Evolutionary conservation across 2,329 filamentous ascomycete species (phyloP).

Genomic region (Alternaria gaisen): DNA sequence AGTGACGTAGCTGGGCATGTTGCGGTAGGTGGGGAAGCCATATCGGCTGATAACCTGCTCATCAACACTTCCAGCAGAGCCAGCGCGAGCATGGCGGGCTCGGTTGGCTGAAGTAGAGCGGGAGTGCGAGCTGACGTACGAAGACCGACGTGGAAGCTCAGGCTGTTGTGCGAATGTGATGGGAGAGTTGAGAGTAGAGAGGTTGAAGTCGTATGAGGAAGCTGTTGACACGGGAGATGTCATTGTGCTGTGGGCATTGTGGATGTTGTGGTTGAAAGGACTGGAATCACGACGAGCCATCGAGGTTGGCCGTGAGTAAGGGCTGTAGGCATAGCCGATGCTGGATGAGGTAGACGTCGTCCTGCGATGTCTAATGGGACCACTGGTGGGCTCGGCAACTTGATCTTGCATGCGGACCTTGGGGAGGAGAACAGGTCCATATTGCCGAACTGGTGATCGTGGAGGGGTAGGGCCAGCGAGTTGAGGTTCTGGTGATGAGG

Average conservation of each 20-base stretch:
- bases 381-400: constrained; percentile 68
- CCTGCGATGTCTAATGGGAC: constrained; percentile 65
- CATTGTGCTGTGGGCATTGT: constrained; percentile 49
- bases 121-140: constrained; percentile 49
- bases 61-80: constrained; percentile 74
- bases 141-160: constrained; percentile 45
- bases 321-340: constrained; percentile 56
- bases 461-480: constrained; percentile 75
- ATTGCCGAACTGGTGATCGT: constrained; percentile 76
- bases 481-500: constrained; percentile 73
- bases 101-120: constrained; percentile 70
- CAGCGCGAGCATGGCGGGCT: constrained; percentile 60
- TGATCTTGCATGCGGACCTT: constrained; percentile 89
- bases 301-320: constrained; percentile 58
- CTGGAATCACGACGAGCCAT: constrained; percentile 58
- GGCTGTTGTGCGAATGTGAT: constrained; percentile 58
- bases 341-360: constrained; percentile 63
- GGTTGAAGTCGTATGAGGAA: constrained; percentile 49
- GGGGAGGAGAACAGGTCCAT: constrained; percentile 81
- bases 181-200: constrained; percentile 69
- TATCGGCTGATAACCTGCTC: constrained; percentile 72
- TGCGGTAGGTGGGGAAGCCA: constrained; percentile 85
- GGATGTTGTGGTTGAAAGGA: constrained; percentile 49
- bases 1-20: constrained; percentile 69
- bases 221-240: constrained; percentile 56